Base-by-base conservation (phyloP, 1,284 basidiomycete genomes). In the Peniophora sp. region DNA sequence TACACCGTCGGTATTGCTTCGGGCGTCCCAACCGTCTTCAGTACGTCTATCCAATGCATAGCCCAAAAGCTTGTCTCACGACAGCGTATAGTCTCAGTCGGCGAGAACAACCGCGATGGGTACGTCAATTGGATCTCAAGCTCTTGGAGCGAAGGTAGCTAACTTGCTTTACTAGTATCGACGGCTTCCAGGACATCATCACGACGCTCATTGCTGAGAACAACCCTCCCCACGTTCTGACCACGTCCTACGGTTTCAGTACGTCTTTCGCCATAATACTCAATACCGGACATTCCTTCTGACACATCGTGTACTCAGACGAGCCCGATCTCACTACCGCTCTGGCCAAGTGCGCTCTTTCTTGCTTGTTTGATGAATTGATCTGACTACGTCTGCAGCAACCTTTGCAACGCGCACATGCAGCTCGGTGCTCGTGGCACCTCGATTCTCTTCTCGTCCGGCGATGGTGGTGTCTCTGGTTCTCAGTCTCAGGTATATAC, bases 361-460 rank as follows among this genome's bases (percentile, higher is more conserved):
- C 18, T 6, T n/a, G 9, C 22, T 3, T 45, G 75, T 76, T 49
- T 82, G 80, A 39, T 9, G 22, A 23, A 20, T 5, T 6, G 1
- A 24, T 45, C 60, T 78, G n/a, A 41, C 18, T 8, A 20, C 37
- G 15, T 15, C 5, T 15, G 6, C 79, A 61, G 52, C 42, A 67
- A 64, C 12, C 80, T 84, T 24, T 85, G 82, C 68, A 73, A 76
- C 50, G 56, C 72, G 41, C 78, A 82, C 51, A 76, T 78, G 17
- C 73, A 79, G 53, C 74, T 87, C 47, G 81, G 81, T 12, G 70
- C 75, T 3, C 71, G 76, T 23, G 85, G 85, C 27, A 74, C 73
- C 11, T 80, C 78, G 17, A 68, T 82, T 22, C 68, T 88, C 58
- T 85, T 81, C 67, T 77, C 79, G 14, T 81, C 79, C 47, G 85